A percentile compares a stretch with the other conserved stretches of the same genome.
Evolutionary conservation across 371 early-diverging fungal species (phyloP).

Genomic region (Apophysomyces elegans): DNA sequence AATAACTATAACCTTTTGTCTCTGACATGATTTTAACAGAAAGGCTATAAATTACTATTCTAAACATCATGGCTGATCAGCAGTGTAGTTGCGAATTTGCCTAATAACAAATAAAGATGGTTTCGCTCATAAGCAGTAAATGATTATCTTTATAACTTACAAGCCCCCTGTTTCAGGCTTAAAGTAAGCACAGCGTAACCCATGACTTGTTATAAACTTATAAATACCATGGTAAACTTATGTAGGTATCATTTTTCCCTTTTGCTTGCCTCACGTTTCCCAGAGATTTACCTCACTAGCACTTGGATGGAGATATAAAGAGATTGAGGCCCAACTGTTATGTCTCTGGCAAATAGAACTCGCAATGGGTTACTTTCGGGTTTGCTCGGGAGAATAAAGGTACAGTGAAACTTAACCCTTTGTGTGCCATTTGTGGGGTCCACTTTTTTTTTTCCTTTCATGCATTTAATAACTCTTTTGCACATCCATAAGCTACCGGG

Average conservation of each 20-base stretch:
- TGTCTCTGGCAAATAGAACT: neutral
- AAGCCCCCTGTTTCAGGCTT: neutral
- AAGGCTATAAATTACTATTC: neutral
- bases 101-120: neutral
- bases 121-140: neutral
- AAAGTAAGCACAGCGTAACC: neutral
- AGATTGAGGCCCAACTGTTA: too few species aligned
- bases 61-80: neutral
- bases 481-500: too few species aligned
- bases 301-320: neutral
- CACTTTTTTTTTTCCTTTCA: too few species aligned
- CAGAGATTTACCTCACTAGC: neutral
- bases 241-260: neutral
- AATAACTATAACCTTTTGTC: neutral
- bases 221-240: neutral
- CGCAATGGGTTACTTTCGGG: neutral
- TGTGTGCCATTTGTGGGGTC: too few species aligned
- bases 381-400: too few species aligned
- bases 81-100: constrained; percentile 1
- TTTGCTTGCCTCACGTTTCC: too few species aligned
- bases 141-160: neutral
- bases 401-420: too few species aligned
- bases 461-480: too few species aligned
- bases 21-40: too few species aligned
- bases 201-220: neutral